Evolutionary conservation across 2,329 filamentous ascomycete genomes (phyloP).

Genomic region (Claviceps digitariae): DNA sequence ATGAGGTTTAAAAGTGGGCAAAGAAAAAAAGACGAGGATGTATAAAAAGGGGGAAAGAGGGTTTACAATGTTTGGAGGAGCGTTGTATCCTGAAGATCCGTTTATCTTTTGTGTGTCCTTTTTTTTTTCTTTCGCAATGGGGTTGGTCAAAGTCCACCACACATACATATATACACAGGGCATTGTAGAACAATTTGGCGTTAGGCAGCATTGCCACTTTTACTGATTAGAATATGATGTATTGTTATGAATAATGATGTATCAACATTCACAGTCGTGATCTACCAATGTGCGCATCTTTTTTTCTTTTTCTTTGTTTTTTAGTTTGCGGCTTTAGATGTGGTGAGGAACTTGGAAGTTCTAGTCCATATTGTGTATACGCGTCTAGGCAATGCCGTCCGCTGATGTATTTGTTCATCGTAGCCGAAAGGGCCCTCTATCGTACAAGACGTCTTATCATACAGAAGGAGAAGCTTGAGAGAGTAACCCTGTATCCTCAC

Average conservation of each 20-base stretch:
- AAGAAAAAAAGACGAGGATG: neutral
- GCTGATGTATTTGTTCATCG: too few species aligned
- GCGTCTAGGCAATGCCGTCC: too few species aligned
- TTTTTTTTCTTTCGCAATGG: neutral
- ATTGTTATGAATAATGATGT: slow-evolving; percentile 3
- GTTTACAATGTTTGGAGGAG: slow-evolving; percentile 5
- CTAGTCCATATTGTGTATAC: too few species aligned
- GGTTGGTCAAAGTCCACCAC: neutral
- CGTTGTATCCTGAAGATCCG: neutral
- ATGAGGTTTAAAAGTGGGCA: too few species aligned
- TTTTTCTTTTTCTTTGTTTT: neutral
- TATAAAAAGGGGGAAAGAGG: neutral
- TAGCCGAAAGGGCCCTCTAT: too few species aligned
- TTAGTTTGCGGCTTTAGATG: neutral
- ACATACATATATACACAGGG: neutral
- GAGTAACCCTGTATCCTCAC: too few species aligned
- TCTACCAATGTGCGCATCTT: neutral
- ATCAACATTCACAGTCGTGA: neutral
- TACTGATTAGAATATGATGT: neutral
- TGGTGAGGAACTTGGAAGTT: too few species aligned
- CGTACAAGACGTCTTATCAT: too few species aligned
- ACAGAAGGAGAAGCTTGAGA: too few species aligned
- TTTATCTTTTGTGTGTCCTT: neutral
- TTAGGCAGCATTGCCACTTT: slow-evolving; percentile 3
- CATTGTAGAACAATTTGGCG: slow-evolving; percentile 4